Conservation (phyloP, 1,284 basidiomycete species). For the Tilletia horrida region DNA sequence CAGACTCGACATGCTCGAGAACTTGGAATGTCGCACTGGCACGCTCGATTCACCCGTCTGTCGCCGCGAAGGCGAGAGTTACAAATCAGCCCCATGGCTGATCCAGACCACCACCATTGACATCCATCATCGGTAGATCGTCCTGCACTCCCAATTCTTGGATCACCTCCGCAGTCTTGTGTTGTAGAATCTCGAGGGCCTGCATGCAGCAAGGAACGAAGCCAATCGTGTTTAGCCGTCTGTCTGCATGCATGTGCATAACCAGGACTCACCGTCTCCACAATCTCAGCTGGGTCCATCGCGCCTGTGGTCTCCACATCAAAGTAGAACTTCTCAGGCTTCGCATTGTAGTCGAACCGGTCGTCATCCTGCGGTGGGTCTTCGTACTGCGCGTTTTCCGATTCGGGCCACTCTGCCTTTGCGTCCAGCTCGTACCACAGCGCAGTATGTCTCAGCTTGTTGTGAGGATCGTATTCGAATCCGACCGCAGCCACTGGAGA, state of each 20-base stretch:
- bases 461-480: conserved; percentile 98
- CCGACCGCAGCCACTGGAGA: conserved; percentile 90
- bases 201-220: conserved; percentile 16
- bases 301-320: conserved; percentile 51
- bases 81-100: background rate
- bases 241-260: background rate
- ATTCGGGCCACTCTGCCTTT: conserved; percentile 51
- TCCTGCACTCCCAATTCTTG: conserved; percentile 50
- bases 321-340: conserved; percentile 50
- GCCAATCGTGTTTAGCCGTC: background rate
- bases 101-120: background rate
- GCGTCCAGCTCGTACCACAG: conserved; percentile 78
- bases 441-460: conserved; percentile 90
- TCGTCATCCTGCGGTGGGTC: conserved; percentile 46
- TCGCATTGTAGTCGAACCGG: conserved; percentile 47
- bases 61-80: too few species aligned
- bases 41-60: too few species aligned
- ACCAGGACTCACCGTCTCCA: conserved; percentile 37
- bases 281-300: conserved; percentile 51
- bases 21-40: too few species aligned
- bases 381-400: conserved; percentile 47
- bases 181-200: conserved; percentile 47
- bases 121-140: conserved; percentile 22
- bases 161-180: conserved; percentile 49
- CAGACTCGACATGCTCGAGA: too few species aligned